These are phyloP conservation scores for Rostrohypoxylon terebratum DNA, from an alignment of 495 filamentous ascomycete species.

Conservation along the genomic window DNA sequence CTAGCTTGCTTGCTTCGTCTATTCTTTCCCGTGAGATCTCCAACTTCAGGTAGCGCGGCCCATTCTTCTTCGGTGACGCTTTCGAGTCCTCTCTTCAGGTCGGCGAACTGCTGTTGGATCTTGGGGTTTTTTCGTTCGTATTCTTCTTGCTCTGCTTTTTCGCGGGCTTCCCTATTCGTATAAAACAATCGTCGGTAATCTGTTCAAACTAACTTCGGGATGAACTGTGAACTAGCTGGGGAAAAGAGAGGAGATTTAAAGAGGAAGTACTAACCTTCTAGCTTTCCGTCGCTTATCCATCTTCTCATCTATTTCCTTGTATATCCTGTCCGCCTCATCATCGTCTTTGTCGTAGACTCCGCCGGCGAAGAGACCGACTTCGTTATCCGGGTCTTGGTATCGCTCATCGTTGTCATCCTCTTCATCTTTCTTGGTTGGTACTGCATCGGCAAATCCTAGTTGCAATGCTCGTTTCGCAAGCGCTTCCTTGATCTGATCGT, in stretches of 20 bases:
- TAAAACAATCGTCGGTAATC: constrained; percentile 80
- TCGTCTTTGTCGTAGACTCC: constrained; percentile 96
- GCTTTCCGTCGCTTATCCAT: constrained; percentile 89
- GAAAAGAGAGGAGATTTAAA: constrained; percentile 32
- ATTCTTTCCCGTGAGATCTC: constrained; percentile 95
- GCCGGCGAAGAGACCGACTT: constrained; percentile 93
- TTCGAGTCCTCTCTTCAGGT: constrained; percentile 88
- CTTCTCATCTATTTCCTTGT: constrained; percentile 93
- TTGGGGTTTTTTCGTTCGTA: constrained; percentile 98
- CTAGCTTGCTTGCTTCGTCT: constrained; percentile 83
- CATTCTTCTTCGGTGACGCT: constrained; percentile 95
- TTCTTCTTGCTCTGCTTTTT: constrained; percentile 88
- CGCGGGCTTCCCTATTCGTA: constrained; percentile 91
- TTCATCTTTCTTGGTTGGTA: constrained; percentile 82
- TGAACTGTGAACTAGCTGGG: constrained; percentile 72
- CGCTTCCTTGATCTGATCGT: constrained; percentile 97
- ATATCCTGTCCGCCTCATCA: constrained; percentile 96
- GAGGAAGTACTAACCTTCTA: constrained; percentile 82
- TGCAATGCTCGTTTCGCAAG: constrained; percentile 90
- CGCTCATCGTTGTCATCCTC: constrained; percentile 85
- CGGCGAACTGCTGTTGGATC: constrained; percentile 98
- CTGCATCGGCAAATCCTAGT: constrained; percentile 79
- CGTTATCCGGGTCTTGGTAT: constrained; percentile 96
- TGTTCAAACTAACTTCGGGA: constrained; percentile 76
- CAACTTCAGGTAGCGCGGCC: constrained; percentile 94